Base-by-base conservation (phyloP, 2,329 filamentous ascomycete species). In the Colletotrichum sp. region DNA sequence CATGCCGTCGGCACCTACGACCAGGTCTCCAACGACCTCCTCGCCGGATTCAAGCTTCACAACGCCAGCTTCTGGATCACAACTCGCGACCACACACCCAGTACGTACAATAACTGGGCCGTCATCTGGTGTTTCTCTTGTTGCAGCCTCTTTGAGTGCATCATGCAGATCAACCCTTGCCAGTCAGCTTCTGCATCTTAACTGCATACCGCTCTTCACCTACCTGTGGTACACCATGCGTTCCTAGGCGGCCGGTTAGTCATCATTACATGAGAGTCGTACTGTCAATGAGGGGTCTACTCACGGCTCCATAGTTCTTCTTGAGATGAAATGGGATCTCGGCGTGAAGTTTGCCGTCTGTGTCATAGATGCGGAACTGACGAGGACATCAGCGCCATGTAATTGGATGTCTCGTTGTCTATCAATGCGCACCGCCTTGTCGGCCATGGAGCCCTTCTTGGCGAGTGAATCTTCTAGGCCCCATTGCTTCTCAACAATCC, bases 201-300 rank as follows among this genome's bases (percentile, higher is more conserved):
- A 13, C 9, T 15, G 1, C 18, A 4, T 32, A 6, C n/a, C 9
- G 12, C 12, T 27, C 3, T 3, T 2, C 43, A n/a, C 28, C 62
- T 85, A 84, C 25, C 85, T 80, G 74, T 87, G 85, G 71, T 85
- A 87, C 56, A 86, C 79, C 65, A 87, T 81, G 10, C 84, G 80
- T 67, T 86, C 82, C 71, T 74, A 27, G 1, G 10, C n/a, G 12
- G 0, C n/a, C n/a, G 6, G 12, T 65, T 6, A 25, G 28, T 1
- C 10, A 22, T 43, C 32, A 27, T 32, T n/a, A n/a, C n/a, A n/a
- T n/a, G n/a, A n/a, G n/a, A n/a, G n/a, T n/a, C n/a, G n/a, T n/a
- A n/a, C n/a, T n/a, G n/a, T n/a, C n/a, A n/a, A n/a, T n/a, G n/a
- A n/a, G n/a, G n/a, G n/a, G n/a, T 8, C 1, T 27, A 62, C 70